Base-by-base conservation (phyloP, 2,329 filamentous ascomycete species). In the Diplodia intermedia region DNA sequence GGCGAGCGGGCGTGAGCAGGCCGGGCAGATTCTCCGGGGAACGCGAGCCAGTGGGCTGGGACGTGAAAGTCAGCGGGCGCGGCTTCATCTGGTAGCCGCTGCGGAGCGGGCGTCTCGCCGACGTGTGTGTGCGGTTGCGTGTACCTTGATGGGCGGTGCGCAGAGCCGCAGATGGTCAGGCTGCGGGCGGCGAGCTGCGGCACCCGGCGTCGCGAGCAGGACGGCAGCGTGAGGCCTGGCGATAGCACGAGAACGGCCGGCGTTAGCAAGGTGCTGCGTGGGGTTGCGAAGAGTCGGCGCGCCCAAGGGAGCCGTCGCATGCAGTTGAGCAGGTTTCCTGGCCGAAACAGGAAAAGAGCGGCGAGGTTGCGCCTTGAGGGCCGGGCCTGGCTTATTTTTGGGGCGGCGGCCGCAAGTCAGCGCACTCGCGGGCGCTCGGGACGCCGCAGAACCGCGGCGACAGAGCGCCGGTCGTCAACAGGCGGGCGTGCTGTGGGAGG, bases 291-390 rank as follows among this genome's bases (percentile, higher is more conserved):
- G 57, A 62, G 57, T 62, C 57, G 57, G 57, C 57, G 40, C 57
- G 57, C 57, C 40, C 57, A 50, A 57, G 40, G 40, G 40, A 62
- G 56, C 56, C 56, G 56, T 62, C 57, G 40, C 55, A 68, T 68
- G 66, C 66, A 68, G 55, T 61, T 68, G 66, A 68, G 66, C 66
- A 68, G 50, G 56, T 68, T 68, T 54, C 56, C 36, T 36, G 57
- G 40, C 61, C 61, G 49, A 54, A 65, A 31, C n/a, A 7, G 61
- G 61, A 40, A 54, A 65, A 40, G 61, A 65, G 31, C 61, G 61
- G 61, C 61, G 36, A 52, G 47, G 61, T 65, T 54, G 33, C 50
- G 61, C 61, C 61, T 63, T 33, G 57, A 62, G 56, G 12, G 40
- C 40, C 57, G 57, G 57, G 60, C 61, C 57, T 36, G 40, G 40